Conservation (phyloP, 352 stramenopile species). For the Bremia lactucae region DNA sequence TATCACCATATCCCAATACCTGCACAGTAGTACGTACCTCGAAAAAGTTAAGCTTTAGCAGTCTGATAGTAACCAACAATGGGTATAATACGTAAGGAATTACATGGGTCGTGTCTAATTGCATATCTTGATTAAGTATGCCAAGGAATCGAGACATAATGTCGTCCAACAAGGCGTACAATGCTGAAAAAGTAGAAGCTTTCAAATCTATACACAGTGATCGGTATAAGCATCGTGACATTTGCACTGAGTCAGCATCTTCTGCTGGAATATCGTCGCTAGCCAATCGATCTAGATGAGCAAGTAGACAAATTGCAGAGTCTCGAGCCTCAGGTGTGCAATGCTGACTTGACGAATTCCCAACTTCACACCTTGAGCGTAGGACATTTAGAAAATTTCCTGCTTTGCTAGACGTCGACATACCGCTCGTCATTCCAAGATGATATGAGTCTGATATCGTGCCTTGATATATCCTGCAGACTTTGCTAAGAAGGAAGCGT, state of each 20-base stretch:
- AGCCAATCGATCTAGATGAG: conserved; percentile 68
- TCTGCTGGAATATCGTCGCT: conserved; percentile 65
- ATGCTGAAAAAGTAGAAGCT: conserved; percentile 51
- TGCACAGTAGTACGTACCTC: too few species aligned
- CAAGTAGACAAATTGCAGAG: conserved; percentile 60
- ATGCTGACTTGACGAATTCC: conserved; percentile 25
- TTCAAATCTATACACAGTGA: conserved; percentile 76
- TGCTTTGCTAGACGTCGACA: conserved; percentile 47
- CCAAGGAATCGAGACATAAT: conserved; percentile 24
- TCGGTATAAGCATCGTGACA: conserved; percentile 65
- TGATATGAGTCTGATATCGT: conserved; percentile 32
- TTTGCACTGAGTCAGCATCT: conserved; percentile 65
- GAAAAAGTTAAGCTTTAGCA: conserved; percentile 85
- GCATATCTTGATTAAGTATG: conserved; percentile 3
- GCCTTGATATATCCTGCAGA: conserved; percentile 23
- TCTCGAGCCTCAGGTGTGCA: conserved; percentile 43
- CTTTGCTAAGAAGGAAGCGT: conserved; percentile 8
- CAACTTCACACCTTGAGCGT: conserved; percentile 30
- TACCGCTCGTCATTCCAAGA: conserved; percentile 33
- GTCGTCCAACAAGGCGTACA: conserved; percentile 42
- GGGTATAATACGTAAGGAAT: conserved; percentile 57
- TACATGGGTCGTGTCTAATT: conserved; percentile 4
- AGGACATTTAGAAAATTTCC: conserved; percentile 37
- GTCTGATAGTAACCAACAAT: conserved; percentile 51
- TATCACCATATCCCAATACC: too few species aligned